Evolutionary conservation across 208 protist species (phyloP).

Genomic region (Wallacemonas sp.): DNA sequence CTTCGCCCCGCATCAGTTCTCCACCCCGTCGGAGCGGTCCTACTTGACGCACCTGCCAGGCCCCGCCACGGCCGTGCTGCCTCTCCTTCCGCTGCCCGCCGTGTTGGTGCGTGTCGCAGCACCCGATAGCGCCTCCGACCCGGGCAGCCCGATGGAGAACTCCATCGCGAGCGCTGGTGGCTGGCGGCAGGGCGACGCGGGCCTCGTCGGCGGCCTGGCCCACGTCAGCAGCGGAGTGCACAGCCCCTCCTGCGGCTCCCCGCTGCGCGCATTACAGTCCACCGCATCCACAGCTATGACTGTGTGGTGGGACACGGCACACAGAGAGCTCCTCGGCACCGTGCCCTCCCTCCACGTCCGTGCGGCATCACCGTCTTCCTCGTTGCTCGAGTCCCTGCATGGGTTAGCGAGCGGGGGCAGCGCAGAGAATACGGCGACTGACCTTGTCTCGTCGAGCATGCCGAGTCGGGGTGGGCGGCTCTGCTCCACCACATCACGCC

Average conservation of each 20-base stretch:
- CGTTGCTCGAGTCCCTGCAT: neutral
- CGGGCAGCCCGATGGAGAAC: neutral
- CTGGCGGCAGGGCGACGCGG: neutral
- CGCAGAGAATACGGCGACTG: neutral
- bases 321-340: constrained; percentile 15
- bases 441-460: neutral
- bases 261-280: neutral
- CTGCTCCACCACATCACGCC: neutral
- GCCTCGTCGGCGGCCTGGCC: neutral
- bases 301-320: constrained; percentile 25
- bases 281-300: neutral
- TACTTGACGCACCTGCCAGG: constrained; percentile 12
- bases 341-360: constrained; percentile 13
- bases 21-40: neutral
- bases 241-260: neutral
- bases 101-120: neutral
- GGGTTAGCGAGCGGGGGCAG: neutral
- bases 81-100: constrained; percentile 2
- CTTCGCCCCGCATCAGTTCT: neutral
- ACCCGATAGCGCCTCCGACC: neutral
- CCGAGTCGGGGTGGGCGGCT: neutral
- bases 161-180: neutral
- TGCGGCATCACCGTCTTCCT: neutral
- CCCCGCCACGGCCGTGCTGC: neutral
- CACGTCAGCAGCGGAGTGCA: neutral